phyloP scores from a whole-genome alignment of 2,329 filamentous ascomycete genomes.

The Aureobasidium sp. region DNA sequence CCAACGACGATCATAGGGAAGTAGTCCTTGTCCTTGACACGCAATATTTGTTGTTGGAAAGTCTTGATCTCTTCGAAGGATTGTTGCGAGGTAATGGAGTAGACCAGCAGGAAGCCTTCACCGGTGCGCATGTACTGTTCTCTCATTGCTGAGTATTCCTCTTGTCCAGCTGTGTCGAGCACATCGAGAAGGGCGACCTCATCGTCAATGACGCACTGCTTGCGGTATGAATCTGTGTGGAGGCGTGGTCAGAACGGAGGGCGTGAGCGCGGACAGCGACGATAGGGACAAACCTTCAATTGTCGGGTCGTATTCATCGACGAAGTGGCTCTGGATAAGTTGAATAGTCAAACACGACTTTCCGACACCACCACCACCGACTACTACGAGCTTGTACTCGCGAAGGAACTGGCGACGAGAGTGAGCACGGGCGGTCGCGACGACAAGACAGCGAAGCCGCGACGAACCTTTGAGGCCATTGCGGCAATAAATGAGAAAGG shows the following conservation, averaged over 20 bases:
- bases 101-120: conserved; percentile 94
- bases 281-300: conserved; percentile 70
- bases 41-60: conserved; percentile 96
- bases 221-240: conserved; percentile 86
- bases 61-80: conserved; percentile 98
- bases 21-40: conserved; percentile 95
- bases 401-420: conserved; percentile 39
- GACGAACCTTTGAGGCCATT: conserved; percentile 20
- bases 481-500: neutral
- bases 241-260: neutral
- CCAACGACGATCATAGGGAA: conserved; percentile 99
- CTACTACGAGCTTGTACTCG: conserved; percentile 67
- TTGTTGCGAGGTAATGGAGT: conserved; percentile 95
- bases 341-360: conserved; percentile 99
- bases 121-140: conserved; percentile 99
- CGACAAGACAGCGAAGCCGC: neutral
- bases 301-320: conserved; percentile 98
- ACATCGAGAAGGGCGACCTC: conserved; percentile 97
- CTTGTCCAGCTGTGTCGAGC: conserved; percentile 94
- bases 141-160: conserved; percentile 98
- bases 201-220: conserved; percentile 98
- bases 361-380: conserved; percentile 95
- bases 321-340: conserved; percentile 76
- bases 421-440: conserved; percentile 5
- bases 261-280: neutral